These are phyloP conservation scores for Gilbertella persicaria DNA, from an alignment of 371 early-diverging fungal genomes.

Conservation along the genomic window DNA sequence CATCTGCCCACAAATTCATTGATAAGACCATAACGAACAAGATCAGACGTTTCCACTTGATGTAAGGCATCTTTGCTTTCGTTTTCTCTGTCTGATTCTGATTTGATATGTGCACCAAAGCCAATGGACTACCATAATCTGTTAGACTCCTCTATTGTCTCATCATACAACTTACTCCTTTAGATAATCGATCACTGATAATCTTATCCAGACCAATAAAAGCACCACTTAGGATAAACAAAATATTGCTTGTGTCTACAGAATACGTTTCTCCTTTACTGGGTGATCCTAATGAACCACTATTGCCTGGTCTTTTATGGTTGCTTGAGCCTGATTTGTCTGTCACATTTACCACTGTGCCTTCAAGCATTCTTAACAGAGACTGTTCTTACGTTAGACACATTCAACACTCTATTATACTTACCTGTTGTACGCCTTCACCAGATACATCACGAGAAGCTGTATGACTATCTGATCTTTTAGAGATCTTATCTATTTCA, in stretches of 20 bases:
- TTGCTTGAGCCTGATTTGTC: constrained; percentile 72
- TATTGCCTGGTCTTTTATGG: constrained; percentile 28
- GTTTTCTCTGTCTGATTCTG: constrained; percentile 17
- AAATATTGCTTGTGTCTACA: constrained; percentile 89
- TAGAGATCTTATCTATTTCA: constrained; percentile 90
- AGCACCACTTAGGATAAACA: constrained; percentile 90
- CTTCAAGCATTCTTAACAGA: constrained; percentile 86
- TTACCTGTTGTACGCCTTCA: constrained; percentile 89
- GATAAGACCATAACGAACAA: constrained; percentile 87
- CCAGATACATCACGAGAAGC: constrained; percentile 91
- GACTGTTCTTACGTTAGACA: constrained; percentile 74
- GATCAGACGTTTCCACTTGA: constrained; percentile 53
- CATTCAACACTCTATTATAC: not conserved
- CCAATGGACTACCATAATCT: constrained; percentile 53
- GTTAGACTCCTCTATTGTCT: constrained; percentile 49
- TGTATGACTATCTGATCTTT: constrained; percentile 73
- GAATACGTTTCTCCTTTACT: constrained; percentile 80
- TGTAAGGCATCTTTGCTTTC: constrained; percentile 15
- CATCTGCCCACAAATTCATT: constrained; percentile 91
- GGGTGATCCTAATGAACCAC: constrained; percentile 31
- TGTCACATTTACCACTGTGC: constrained; percentile 82
- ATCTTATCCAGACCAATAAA: constrained; percentile 89
- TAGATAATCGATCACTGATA: constrained; percentile 74
- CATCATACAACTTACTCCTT: constrained; percentile 63
- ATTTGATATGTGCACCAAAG: constrained; percentile 66